Evolutionary conservation across 2,329 filamentous ascomycete species (phyloP).

Genomic region (Fusarium guadeloupense): DNA sequence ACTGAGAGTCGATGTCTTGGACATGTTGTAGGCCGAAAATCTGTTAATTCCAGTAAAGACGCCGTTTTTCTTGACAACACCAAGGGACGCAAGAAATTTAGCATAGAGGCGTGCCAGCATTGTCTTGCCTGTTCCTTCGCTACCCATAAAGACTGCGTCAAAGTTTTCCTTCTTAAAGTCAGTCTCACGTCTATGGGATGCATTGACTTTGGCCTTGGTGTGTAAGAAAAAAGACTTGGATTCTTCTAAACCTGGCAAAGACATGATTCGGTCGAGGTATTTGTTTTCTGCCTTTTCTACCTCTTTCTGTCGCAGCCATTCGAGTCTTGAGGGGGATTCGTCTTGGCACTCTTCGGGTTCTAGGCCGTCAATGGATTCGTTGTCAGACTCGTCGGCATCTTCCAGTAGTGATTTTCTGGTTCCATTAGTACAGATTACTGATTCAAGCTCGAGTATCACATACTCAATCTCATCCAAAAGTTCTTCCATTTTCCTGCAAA

Average conservation of each 20-base stretch:
- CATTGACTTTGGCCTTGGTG: conserved; percentile 57
- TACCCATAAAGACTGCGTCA: conserved; percentile 45
- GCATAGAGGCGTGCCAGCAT: conserved; percentile 44
- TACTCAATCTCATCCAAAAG: conserved; percentile 47
- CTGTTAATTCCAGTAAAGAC: conserved; percentile 53
- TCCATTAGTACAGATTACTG: conserved; percentile 1
- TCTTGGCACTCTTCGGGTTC: conserved; percentile 45
- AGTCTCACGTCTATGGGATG: conserved; percentile 59
- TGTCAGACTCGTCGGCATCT: conserved; percentile 37
- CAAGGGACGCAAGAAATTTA: conserved; percentile 43
- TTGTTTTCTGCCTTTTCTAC: conserved; percentile 58
- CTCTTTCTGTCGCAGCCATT: conserved; percentile 54
- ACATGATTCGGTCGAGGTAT: conserved; percentile 68
- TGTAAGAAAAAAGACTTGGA: conserved; percentile 67
- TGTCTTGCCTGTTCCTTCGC: conserved; percentile 45
- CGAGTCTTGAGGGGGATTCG: conserved; percentile 53
- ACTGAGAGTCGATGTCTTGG: conserved; percentile 48
- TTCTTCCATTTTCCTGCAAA: conserved; percentile 42
- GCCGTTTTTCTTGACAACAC: conserved; percentile 49
- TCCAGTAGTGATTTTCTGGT: conserved; percentile 27
- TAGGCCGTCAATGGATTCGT: conserved; percentile 43
- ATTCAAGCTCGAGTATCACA: background rate
- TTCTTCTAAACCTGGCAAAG: conserved; percentile 69
- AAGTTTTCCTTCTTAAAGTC: conserved; percentile 54
- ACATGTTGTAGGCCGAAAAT: conserved; percentile 44